A percentile compares a stretch with the other conserved stretches of the same genome.
phyloP scores from a whole-genome alignment of 202 grass and related monocot genomes.

The Elaeis oleifera region DNA sequence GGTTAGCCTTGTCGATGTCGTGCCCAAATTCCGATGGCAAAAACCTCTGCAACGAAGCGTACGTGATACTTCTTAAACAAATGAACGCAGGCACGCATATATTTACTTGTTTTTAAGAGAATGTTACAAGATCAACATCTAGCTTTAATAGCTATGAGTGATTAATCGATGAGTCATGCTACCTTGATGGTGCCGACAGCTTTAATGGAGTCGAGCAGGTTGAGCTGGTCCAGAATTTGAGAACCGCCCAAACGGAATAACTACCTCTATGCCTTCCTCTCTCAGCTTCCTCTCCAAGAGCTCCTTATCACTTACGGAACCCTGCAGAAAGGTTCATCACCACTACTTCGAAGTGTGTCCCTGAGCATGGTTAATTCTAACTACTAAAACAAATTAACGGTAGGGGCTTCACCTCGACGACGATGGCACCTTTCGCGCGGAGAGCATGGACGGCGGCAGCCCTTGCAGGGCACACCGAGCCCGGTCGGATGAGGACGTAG shows the following conservation, averaged over 20 bases:
- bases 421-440: slow-evolving; percentile 36
- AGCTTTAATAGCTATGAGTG: no score
- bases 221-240: slow-evolving; percentile 54
- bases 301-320: slow-evolving; percentile 19
- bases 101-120: no score
- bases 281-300: slow-evolving; percentile 38
- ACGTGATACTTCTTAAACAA: no score
- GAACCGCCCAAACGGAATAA: slow-evolving; percentile 65
- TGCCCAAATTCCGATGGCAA: slow-evolving; percentile 81
- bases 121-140: no score
- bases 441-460: slow-evolving; percentile 40
- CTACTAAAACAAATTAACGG: background rate
- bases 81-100: background rate
- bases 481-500: slow-evolving; percentile 46
- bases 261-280: slow-evolving; percentile 40
- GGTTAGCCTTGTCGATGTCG: slow-evolving; percentile 67
- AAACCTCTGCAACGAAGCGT: slow-evolving; percentile 36
- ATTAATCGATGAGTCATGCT: background rate
- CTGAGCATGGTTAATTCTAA: background rate
- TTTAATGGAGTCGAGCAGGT: slow-evolving; percentile 43
- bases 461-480: slow-evolving; percentile 17
- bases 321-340: background rate
- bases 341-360: background rate
- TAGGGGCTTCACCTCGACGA: slow-evolving; percentile 37
- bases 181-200: slow-evolving; percentile 49